phyloP scores from a whole-genome alignment of 441 rosid species.

The Breynia disticha region DNA sequence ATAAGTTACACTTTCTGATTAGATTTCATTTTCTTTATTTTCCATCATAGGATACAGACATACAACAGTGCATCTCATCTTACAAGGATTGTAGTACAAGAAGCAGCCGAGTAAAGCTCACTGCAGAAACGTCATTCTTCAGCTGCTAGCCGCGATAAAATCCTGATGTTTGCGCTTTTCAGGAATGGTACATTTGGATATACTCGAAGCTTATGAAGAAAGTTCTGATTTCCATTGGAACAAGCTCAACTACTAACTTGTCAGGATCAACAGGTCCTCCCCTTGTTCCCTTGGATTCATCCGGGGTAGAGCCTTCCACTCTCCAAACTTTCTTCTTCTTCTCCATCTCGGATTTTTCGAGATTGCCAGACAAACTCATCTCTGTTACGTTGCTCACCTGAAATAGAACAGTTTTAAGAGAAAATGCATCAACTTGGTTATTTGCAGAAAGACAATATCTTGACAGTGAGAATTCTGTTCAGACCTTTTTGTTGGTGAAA shows the following conservation, averaged over 20 bases:
- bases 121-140: too few relatives aligned
- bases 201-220: conserved; percentile 46
- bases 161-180: too few relatives aligned
- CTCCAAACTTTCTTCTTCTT: conserved; percentile 75
- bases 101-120: too few relatives aligned
- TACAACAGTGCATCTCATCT: too few relatives aligned
- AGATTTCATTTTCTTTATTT: too few relatives aligned
- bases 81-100: too few relatives aligned
- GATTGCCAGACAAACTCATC: conserved; percentile 77
- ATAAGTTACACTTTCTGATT: too few relatives aligned
- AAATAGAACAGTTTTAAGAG: background rate
- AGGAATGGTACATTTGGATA: too few relatives aligned
- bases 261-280: conserved; percentile 55
- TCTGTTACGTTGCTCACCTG: conserved; percentile 62
- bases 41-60: too few relatives aligned
- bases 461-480: background rate
- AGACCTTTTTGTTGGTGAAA: conserved; percentile 52
- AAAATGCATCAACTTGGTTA: background rate
- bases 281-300: conserved; percentile 31
- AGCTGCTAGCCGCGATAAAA: too few relatives aligned
- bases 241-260: conserved; percentile 65
- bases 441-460: too few relatives aligned
- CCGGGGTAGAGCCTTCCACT: conserved; percentile 30
- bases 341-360: conserved; percentile 74
- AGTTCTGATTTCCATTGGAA: conserved; percentile 95